Evolutionary conservation across 140 eudicot genomes (phyloP), one percentile per base, ranked within the genome.

Genomic region (Flaveria floridana): DNA sequence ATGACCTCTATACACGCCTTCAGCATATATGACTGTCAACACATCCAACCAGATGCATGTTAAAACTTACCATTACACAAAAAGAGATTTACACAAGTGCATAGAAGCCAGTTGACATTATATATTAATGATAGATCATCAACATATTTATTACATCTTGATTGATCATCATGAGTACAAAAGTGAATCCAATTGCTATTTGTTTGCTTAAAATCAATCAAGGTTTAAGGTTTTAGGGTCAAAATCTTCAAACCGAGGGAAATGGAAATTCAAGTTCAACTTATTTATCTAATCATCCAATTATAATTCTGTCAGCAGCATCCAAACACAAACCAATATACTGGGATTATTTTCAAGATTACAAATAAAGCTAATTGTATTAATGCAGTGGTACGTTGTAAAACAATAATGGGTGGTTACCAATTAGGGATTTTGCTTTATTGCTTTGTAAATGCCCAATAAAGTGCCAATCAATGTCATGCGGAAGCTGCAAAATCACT

Each of bases 381-480:
- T 28, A 28, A 28, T 28, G 37, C 37, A 28, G 37, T 28, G 37
- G 37, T 28, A 28, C 5, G 4, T 28, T 28, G 37, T 28, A 28
- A 28, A 50, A 26, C 16, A 3, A 19, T 53, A 56, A 26, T 6
- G 48, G 53, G 0, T 13, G n/a, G 15, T 59, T 86, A 91, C 97
- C 85, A 34, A 91, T 75, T 20, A 91, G 85, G 4, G 96, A 67
- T 71, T 91, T 91, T 30, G 85, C 94, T 85, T 91, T 91, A 59
- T 91, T 91, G 87, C 89, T 89, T 86, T 91, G 97, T 84, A 91
- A 85, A 71, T 91, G 94, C 73, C 97, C 97, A 55, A 91, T 80
- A 82, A 89, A 91, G 77, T 91, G 97, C 97, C 94, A 91, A 20
- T 84, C 82, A 50, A 91, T 91, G 30, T 89, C 97, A 69, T 84